A percentile compares a stretch with the other conserved stretches of the same genome.
These are phyloP conservation scores for Pittosporum tobira DNA, from an alignment of 129 eudicot genomes.

Conservation along the genomic window DNA sequence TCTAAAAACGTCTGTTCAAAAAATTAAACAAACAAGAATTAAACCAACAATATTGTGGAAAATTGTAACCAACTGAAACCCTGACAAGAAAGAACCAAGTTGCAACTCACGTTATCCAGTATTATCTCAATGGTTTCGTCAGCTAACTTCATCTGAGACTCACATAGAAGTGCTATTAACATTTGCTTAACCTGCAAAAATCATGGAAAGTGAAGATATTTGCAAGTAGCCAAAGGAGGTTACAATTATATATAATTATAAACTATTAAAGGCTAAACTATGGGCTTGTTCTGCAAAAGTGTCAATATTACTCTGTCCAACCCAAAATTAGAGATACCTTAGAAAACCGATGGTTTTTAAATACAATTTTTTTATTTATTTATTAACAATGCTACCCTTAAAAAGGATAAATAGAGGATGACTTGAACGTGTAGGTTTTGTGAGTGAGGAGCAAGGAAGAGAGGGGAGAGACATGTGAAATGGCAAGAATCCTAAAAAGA, in stretches of 20 bases:
- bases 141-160: constrained; percentile 94
- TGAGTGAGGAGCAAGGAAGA: too few relatives aligned
- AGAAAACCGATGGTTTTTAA: too few relatives aligned
- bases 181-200: constrained; percentile 87
- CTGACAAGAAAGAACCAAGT: too few relatives aligned
- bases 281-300: background rate
- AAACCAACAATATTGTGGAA: background rate
- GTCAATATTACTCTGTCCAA: too few relatives aligned
- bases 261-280: background rate
- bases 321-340: too few relatives aligned
- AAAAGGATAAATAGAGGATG: too few relatives aligned
- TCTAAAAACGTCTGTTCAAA: constrained; percentile 65
- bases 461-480: too few relatives aligned
- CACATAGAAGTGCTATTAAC: constrained; percentile 87
- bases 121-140: constrained; percentile 85
- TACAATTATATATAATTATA: background rate
- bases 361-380: too few relatives aligned
- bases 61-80: background rate
- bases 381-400: too few relatives aligned
- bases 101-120: constrained; percentile 78
- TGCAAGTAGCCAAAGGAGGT: constrained; percentile 6
- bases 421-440: too few relatives aligned
- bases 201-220: constrained; percentile 15
- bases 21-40: background rate
- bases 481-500: too few relatives aligned